Evolutionary conservation across 2,329 filamentous ascomycete species (phyloP).

Genomic region (Colletotrichum coccodes): DNA sequence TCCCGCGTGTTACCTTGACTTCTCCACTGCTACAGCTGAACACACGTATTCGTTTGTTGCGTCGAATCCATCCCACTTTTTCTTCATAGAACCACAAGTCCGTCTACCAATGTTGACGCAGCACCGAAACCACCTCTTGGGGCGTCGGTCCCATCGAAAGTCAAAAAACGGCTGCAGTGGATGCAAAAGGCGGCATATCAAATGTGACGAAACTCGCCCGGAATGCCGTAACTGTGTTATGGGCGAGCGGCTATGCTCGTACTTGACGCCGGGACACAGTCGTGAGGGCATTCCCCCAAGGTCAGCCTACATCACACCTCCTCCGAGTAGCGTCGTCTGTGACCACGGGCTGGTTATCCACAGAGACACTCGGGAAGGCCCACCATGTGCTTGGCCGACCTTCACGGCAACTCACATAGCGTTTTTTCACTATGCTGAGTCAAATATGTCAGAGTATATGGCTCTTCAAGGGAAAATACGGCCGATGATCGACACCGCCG

Average conservation of each 20-base stretch:
- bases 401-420: slow-evolving; percentile 23
- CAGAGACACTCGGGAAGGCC: background rate
- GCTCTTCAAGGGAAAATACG: slow-evolving; percentile 7
- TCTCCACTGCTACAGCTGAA: too few species aligned
- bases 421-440: slow-evolving; percentile 11
- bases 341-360: background rate
- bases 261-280: background rate
- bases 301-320: background rate
- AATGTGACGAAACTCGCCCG: slow-evolving; percentile 58
- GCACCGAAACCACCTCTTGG: background rate
- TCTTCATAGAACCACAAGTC: too few species aligned
- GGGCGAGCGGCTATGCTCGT: slow-evolving; percentile 37
- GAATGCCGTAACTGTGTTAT: slow-evolving; percentile 51
- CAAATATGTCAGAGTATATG: slow-evolving; percentile 11
- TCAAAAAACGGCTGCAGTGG: slow-evolving; percentile 43
- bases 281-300: background rate
- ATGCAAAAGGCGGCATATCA: slow-evolving; percentile 53
- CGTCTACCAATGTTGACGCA: background rate
- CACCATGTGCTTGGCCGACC: background rate
- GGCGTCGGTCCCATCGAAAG: slow-evolving; percentile 15
- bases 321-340: background rate
- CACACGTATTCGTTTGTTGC: too few species aligned
- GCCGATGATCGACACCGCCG: slow-evolving; percentile 42
- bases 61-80: too few species aligned
- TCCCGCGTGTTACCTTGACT: too few species aligned